A percentile compares a stretch with the other conserved stretches of the same genome.
Evolutionary conservation across 2,329 filamentous ascomycete species (phyloP).

Genomic region (Colletotrichum kahawae): DNA sequence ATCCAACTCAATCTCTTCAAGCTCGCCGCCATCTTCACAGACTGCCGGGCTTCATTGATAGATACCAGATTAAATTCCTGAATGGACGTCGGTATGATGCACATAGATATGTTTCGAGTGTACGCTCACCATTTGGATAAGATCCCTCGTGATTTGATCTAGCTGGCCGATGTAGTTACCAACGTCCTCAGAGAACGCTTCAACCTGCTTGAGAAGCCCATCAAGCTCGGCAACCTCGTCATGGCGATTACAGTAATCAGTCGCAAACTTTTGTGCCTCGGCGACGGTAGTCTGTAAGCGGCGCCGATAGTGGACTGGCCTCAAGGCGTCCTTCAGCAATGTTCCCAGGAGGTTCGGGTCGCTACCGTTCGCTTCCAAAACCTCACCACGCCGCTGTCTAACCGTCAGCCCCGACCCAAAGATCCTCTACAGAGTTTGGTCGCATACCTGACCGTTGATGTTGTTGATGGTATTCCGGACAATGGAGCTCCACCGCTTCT

Average conservation of each 20-base stretch:
- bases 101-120: not conserved
- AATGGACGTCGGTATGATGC: not conserved
- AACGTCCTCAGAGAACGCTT: not conserved
- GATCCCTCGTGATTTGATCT: not conserved
- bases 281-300: not conserved
- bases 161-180: not conserved
- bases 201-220: not conserved
- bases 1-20: not conserved
- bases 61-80: not conserved
- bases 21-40: not conserved
- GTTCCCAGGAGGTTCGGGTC: not conserved
- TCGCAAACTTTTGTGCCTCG: not conserved
- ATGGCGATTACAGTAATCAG: not conserved
- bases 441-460: not conserved
- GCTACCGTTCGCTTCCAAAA: not conserved
- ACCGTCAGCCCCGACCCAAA: not conserved
- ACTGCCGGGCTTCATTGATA: not conserved
- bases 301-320: not conserved
- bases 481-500: not conserved
- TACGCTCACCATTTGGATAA: not conserved
- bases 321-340: not conserved
- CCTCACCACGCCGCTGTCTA: not conserved
- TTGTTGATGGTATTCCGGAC: not conserved
- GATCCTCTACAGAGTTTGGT: not conserved
- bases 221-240: not conserved